Evolutionary conservation across 257 asterid species (phyloP), one percentile per base, ranked within the genome.

Genomic region (Nemophila menziesii): DNA sequence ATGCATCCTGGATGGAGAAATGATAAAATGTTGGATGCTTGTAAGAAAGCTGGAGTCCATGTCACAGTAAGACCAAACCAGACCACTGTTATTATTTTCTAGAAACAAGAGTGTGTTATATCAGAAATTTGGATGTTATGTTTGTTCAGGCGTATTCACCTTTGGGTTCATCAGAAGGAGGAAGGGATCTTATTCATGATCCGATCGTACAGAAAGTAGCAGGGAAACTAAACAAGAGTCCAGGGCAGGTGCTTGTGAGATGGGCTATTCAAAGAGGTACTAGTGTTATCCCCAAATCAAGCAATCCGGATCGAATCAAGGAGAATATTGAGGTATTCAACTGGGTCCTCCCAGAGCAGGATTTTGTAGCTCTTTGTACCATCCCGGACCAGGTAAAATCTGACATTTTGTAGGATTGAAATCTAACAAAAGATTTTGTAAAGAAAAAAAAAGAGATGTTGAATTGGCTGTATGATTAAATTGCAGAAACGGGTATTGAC

Each of bases 1-100:
- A 83, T 80, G 93, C 93, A 83, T 49, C 83, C 90, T 2, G 89
- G 93, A 17, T 83, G 93, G 94, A 79, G 93, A 48, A 77, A 83
- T 38, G 81, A 79, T 49, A 83, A 79, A 49, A 79, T 82, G 82
- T 62, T 82, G 3, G 82, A 71, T 19, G 78, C 77, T 29, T 79
- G 92, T 60, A 71, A 54, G 63, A 63, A 65, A 46, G 54, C 62
- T 18, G 70, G 64, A 58, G 57, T 79, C 54, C 82, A 75, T 39
- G 73, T 65, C 41, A 82, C 87, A 2, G 92, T 73, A 75, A 50
- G 59, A 43, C 39, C 22, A 2, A 24, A 24, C 33, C 6, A 4
- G 33, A 4, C 33, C 9, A 24, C 33, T 24, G 4, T 24, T 24
- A 24, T 4, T 24, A 9, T 24, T 24, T 24, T 24, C 9, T 24